These are phyloP conservation scores for Hippophae rhamnoides DNA, from an alignment of 306 rosid genomes.

Conservation along the genomic window DNA sequence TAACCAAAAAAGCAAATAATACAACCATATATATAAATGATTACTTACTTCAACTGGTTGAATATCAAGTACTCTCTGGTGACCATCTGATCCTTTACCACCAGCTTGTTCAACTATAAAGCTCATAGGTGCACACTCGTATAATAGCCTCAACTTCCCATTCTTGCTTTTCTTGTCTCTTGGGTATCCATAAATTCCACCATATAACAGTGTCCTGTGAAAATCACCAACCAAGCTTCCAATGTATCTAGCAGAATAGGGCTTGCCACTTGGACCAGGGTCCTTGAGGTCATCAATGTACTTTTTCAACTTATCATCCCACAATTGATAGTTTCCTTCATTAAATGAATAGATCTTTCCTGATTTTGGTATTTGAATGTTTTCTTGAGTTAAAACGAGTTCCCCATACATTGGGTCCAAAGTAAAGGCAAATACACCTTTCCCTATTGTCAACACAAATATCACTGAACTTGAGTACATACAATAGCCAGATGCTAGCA, in stretches of 20 bases:
- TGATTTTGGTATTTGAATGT: conserved; percentile 26
- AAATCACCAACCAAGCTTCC: conserved; percentile 37
- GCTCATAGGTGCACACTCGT: conserved; percentile 45
- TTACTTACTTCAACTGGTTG: conserved; percentile 20
- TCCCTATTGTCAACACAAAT: conserved; percentile 32
- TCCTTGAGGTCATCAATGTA: conserved; percentile 29
- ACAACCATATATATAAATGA: not conserved
- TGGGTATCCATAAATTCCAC: conserved; percentile 41
- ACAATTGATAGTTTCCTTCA: conserved; percentile 31
- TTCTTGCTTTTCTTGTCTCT: conserved; percentile 22
- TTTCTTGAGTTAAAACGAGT: conserved; percentile 29
- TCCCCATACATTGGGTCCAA: conserved; percentile 36
- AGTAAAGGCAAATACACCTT: conserved; percentile 28
- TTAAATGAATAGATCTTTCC: conserved; percentile 36
- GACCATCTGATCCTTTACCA: conserved; percentile 33
- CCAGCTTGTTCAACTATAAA: conserved; percentile 36
- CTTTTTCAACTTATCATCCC: conserved; percentile 32
- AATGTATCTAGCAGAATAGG: conserved; percentile 33
- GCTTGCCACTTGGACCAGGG: conserved; percentile 24
- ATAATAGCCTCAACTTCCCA: conserved; percentile 31
- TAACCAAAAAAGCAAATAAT: too few species aligned
- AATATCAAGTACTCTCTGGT: conserved; percentile 27
- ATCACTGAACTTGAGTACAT: conserved; percentile 38
- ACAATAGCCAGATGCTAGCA: conserved; percentile 37
- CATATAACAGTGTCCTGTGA: conserved; percentile 28